A percentile compares a stretch with the other conserved stretches of the same genome.
Conservation (phyloP, 2,329 filamentous ascomycete genomes). For the Zalaria sp. region DNA sequence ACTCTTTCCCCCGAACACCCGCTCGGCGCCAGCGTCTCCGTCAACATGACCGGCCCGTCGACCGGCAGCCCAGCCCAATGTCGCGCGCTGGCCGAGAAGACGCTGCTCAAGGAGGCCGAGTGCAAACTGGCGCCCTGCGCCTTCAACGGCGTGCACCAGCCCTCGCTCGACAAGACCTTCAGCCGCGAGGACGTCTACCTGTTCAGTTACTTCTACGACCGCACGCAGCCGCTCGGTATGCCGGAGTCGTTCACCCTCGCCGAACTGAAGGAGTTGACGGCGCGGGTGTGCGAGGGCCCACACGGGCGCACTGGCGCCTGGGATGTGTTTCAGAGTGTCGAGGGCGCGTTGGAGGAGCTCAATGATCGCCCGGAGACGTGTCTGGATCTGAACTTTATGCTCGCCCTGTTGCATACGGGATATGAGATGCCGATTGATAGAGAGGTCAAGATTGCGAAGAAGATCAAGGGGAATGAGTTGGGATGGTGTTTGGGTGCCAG, state of each 20-base stretch:
- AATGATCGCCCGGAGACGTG: slow-evolving; percentile 76
- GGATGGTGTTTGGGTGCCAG: slow-evolving; percentile 97
- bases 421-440: slow-evolving; percentile 97
- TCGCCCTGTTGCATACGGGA: slow-evolving; percentile 80
- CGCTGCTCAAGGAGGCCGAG: slow-evolving; percentile 70
- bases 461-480: slow-evolving; percentile 92
- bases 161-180: slow-evolving; percentile 83
- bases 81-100: slow-evolving; percentile 78
- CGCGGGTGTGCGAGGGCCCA: slow-evolving; percentile 74
- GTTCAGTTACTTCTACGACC: slow-evolving; percentile 97
- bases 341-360: slow-evolving; percentile 68
- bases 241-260: slow-evolving; percentile 90
- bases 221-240: slow-evolving; percentile 87
- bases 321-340: slow-evolving; percentile 65
- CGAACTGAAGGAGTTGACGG: slow-evolving; percentile 75
- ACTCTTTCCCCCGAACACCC: slow-evolving; percentile 52
- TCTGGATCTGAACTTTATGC: slow-evolving; percentile 92
- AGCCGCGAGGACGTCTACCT: slow-evolving; percentile 84
- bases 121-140: slow-evolving; percentile 87
- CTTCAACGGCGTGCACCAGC: slow-evolving; percentile 95
- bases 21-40: slow-evolving; percentile 48
- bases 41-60: slow-evolving; percentile 81
- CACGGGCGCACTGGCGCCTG: slow-evolving; percentile 54
- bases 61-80: slow-evolving; percentile 70
- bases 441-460: slow-evolving; percentile 97